These are phyloP conservation scores for Paramecium sexaurelia DNA, from an alignment of 73 alveolate genomes.

Conservation along the genomic window DNA sequence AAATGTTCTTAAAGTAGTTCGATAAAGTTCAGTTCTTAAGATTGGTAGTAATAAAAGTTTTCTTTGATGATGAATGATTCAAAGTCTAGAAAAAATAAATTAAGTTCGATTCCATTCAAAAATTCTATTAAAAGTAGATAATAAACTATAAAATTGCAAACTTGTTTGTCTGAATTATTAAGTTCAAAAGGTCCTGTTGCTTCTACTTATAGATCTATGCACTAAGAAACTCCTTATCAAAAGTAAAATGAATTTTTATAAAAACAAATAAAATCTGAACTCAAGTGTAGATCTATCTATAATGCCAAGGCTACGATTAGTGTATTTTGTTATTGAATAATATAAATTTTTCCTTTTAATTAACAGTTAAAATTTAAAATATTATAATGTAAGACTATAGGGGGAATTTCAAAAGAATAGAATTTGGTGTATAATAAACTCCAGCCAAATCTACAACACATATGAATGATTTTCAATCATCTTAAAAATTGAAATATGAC, in stretches of 20 bases:
- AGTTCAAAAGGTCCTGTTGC: neutral
- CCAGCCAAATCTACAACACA: constrained; percentile 18
- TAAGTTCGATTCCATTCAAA: neutral
- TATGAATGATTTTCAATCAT: constrained; percentile 64
- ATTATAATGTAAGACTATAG: constrained; percentile 9
- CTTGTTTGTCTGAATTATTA: neutral
- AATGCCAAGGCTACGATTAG: neutral
- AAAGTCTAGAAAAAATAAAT: neutral
- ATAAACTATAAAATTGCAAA: neutral
- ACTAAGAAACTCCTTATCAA: neutral
- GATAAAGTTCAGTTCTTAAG: neutral
- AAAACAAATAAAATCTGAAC: neutral
- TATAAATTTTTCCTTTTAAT: neutral
- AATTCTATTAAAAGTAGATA: neutral
- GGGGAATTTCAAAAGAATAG: constrained; percentile 52
- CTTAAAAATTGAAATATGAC: constrained; percentile 61
- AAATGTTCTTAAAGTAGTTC: neutral
- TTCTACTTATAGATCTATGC: neutral
- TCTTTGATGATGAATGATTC: neutral
- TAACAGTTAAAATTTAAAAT: constrained; percentile 25
- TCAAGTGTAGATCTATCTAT: neutral
- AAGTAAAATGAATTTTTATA: neutral
- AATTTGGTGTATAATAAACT: constrained; percentile 37
- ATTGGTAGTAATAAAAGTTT: neutral
- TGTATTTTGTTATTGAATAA: constrained; percentile 11